Evolutionary conservation across 2,329 filamentous ascomycete species (phyloP), one percentile per base, ranked within the genome.

Genomic region (Penicillium capsulatum): DNA sequence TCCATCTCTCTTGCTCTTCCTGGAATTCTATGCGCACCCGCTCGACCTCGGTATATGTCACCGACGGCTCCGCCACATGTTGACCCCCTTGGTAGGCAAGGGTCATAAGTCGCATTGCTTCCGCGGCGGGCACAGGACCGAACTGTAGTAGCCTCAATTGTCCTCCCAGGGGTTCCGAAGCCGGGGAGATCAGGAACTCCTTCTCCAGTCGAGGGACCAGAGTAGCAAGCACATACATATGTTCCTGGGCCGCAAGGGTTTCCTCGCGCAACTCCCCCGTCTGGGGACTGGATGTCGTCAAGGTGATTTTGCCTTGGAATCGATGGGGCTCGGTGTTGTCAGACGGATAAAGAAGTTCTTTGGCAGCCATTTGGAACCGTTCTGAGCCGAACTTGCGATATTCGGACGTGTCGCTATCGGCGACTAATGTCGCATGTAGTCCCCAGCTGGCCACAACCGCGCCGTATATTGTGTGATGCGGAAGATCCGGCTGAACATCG

Each of bases 391-490:
- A 82, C 50, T 79, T 77, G 46, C 91, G 83, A 64, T 91, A 91
- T 49, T 80, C 83, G 0, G 78, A 71, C 0, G 90, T 94, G 63
- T 97, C 91, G 63, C 86, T 92, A 68, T 96, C 89, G 53, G 86
- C 89, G 15, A 97, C 88, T 3, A 97, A 75, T 29, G 83, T 81
- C 19, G 90, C 86, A 58, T 97, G 91, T 57, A 97, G 80, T 14
- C 86, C 91, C 76, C 94, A 94, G 62, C 85, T 92, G 31, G 83
- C 83, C 2, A 97, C 90, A 15, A 96, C 87, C 16, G 84, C 84
- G 17, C 88, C 90, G 54, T 84, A 77, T 2, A 76, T 54, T 3
- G 51, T 59, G 35, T 49, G 58, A 15, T 63, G 55, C 20, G 63
- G 53, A n/a, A 63, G 40, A 34, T 53, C 17, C 66, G 26, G 19